These are phyloP conservation scores for Leccinum subrobustum DNA, from an alignment of 1,284 basidiomycete species.

Conservation along the genomic window DNA sequence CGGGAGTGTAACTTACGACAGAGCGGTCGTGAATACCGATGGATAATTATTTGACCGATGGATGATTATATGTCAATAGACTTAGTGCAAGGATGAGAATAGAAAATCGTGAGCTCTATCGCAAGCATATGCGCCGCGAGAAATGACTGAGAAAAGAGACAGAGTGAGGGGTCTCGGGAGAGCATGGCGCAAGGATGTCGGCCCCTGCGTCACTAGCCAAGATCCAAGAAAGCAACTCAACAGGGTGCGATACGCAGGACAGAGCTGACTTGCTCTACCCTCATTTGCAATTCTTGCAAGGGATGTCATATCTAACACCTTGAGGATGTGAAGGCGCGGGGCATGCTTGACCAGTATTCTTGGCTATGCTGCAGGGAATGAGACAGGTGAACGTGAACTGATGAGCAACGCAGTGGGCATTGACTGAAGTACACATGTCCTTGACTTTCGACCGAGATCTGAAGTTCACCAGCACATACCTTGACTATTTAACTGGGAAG, in stretches of 20 bases:
- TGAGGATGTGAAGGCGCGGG: rapidly evolving
- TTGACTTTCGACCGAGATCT: constrained; percentile 12
- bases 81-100: neutral
- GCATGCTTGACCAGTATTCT: neutral
- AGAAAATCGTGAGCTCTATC: neutral
- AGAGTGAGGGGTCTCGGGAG: neutral
- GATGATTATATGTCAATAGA: neutral
- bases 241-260: neutral
- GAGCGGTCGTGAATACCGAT: neutral
- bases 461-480: constrained; percentile 14
- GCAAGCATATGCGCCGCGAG: neutral
- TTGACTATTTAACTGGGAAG: constrained; percentile 20
- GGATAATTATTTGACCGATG: neutral
- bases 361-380: neutral
- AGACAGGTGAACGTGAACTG: constrained; percentile 1
- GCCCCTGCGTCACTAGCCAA: neutral
- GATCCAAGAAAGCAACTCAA: neutral
- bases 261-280: neutral
- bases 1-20: constrained; percentile 6
- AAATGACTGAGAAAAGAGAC: neutral
- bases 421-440: constrained; percentile 18
- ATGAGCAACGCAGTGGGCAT: constrained; percentile 14
- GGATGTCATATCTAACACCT: neutral
- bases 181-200: neutral
- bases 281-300: neutral